Evolutionary conservation across 768 basidiomycete genomes (phyloP), one percentile per base, ranked within the genome.

Genomic region (Suillus clintonianus): DNA sequence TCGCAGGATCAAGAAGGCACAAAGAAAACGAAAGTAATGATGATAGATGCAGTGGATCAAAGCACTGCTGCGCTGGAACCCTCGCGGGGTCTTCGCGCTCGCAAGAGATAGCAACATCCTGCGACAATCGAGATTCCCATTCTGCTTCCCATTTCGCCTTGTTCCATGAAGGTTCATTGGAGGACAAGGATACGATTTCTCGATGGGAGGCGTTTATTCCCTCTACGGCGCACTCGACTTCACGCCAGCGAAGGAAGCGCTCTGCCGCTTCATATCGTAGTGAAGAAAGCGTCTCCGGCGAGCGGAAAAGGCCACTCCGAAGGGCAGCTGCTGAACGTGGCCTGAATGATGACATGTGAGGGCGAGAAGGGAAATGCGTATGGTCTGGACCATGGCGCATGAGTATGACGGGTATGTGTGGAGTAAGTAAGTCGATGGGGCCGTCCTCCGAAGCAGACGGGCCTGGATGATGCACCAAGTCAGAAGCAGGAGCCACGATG

Each of bases 191-290:
- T 24, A 58, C 51, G 6, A 62, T 74, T 62, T 74, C 76, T 4
- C 75, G 74, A 60, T 69, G 73, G 4, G 64, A 67, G 59, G 66
- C 70, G 41, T 76, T 77, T 45, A 87, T 78, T 41, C 76, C 76
- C 63, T 81, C 80, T 7, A 85, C 83, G 13, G 83, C 83, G 22
- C 82, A 79, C 65, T 89, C 86, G 32, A 91, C 84, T 71, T 90
- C 90, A 37, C 88, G 79, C 90, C 90, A 91, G 36, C 84, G 83
- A 62, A 90, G 72, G 73, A 90, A 91, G 22, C 90, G 83, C 62
- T 90, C 88, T 0, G 86, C 81, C 0, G 89, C 89, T 72, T 91
- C 90, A 19, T 74, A 77, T 39, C 90, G 84, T 36, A 91, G 78
- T 1, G 79, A 70, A 1, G 81, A 78, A 13, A 90, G 78, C 0